phyloP scores from a whole-genome alignment of 768 basidiomycete species.

The Pisolithus orientalis region DNA sequence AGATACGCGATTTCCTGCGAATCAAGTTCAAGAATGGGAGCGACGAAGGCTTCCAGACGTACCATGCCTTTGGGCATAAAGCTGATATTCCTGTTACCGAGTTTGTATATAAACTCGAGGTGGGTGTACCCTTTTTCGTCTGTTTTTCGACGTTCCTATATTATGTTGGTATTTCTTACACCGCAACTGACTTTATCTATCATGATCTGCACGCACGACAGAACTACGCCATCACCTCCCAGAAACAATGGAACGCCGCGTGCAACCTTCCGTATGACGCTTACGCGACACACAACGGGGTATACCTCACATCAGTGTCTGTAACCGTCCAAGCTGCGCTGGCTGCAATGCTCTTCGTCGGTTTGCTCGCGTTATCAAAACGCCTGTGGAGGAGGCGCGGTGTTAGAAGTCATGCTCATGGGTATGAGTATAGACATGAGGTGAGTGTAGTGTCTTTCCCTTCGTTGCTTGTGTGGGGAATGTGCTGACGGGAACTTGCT shows the following conservation, averaged over 20 bases:
- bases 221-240: constrained; percentile 41
- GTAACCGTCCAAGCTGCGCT: constrained; percentile 28
- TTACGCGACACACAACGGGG: constrained; percentile 22
- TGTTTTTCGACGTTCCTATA: neutral
- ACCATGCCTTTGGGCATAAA: constrained; percentile 64
- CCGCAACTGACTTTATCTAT: neutral
- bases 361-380: constrained; percentile 27
- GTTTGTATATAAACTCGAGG: constrained; percentile 73
- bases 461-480: too few species aligned
- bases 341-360: constrained; percentile 32
- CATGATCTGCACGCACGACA: constrained; percentile 7
- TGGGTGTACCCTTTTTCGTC: constrained; percentile 42
- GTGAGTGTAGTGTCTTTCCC: constrained; percentile 14
- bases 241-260: constrained; percentile 38
- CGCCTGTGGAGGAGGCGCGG: constrained; percentile 26
- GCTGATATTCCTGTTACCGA: constrained; percentile 71
- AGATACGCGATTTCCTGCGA: constrained; percentile 68
- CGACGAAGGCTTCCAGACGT: constrained; percentile 43
- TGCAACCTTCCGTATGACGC: constrained; percentile 31
- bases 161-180: neutral
- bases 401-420: constrained; percentile 20
- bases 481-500: too few species aligned
- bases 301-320: constrained; percentile 7
- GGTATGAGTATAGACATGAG: constrained; percentile 12
- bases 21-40: constrained; percentile 79